Percentiles rank a stretch among this genome's conserved stretches.
phyloP scores from a whole-genome alignment of 768 basidiomycete genomes.

The Auriculariales sp. region DNA sequence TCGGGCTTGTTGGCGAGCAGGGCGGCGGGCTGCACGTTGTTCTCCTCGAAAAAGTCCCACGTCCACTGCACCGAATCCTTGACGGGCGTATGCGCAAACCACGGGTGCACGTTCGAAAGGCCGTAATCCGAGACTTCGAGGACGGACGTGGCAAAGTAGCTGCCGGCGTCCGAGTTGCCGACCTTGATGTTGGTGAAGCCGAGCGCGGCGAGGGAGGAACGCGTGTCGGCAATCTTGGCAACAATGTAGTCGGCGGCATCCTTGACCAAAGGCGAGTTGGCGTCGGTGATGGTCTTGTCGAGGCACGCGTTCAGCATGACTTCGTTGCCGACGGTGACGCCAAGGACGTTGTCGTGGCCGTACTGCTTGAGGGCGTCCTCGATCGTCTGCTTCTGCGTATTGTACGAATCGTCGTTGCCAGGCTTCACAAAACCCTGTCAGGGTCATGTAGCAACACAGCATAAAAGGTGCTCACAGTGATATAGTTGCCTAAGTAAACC shows the following conservation, averaged over 20 bases:
- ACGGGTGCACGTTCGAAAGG: constrained; percentile 80
- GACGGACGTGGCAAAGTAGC: constrained; percentile 62
- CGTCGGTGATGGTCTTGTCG: constrained; percentile 2
- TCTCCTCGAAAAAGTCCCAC: constrained; percentile 52
- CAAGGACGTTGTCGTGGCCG: constrained; percentile 24
- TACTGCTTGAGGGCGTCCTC: not conserved
- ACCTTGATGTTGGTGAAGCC: constrained; percentile 51
- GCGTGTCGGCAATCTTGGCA: constrained; percentile 34
- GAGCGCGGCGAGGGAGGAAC: constrained; percentile 29
- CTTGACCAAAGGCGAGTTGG: constrained; percentile 28
- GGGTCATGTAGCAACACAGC: constrained; percentile 12
- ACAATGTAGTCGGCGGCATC: constrained; percentile 46
- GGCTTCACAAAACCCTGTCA: no score
- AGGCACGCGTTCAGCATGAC: not conserved
- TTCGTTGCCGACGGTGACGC: constrained; percentile 28
- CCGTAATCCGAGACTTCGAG: constrained; percentile 54
- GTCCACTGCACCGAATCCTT: constrained; percentile 66
- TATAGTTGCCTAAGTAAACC: constrained; percentile 69
- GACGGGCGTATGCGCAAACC: constrained; percentile 18
- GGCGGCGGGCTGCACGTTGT: constrained; percentile 40
- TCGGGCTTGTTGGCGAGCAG: constrained; percentile 49
- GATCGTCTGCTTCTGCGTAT: constrained; percentile 1
- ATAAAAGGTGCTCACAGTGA: constrained; percentile 42
- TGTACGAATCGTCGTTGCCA: constrained; percentile 46
- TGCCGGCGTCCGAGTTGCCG: constrained; percentile 80